A percentile compares a stretch with the other conserved stretches of the same genome.
phyloP scores from a whole-genome alignment of 148 eudicot genomes.

The Camellia japonica region DNA sequence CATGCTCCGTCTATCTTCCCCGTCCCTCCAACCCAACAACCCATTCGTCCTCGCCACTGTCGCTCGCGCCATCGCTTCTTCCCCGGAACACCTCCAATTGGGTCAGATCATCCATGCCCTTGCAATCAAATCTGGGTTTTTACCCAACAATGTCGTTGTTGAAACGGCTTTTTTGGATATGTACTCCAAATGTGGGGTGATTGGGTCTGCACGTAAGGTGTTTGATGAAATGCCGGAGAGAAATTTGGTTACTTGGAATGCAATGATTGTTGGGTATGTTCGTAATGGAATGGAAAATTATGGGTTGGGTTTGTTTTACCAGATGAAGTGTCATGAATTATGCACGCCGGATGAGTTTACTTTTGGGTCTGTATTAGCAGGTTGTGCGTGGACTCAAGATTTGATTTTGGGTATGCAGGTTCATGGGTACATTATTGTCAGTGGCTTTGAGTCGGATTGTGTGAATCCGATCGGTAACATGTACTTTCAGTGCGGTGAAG shows the following conservation, averaged over 20 bases:
- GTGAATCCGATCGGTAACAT: slow-evolving; percentile 22
- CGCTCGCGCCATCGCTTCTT: slow-evolving; percentile 29
- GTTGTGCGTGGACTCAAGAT: slow-evolving; percentile 21
- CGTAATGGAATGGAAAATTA: slow-evolving; percentile 20
- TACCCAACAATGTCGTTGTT: slow-evolving; percentile 24
- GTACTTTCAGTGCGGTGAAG: slow-evolving; percentile 32
- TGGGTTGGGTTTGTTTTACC: slow-evolving; percentile 28
- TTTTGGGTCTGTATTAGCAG: slow-evolving; percentile 24
- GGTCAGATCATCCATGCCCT: slow-evolving; percentile 26
- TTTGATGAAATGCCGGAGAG: slow-evolving; percentile 35
- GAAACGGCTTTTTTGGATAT: slow-evolving; percentile 36
- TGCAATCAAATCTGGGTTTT: slow-evolving; percentile 20
- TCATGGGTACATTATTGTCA: slow-evolving; percentile 27
- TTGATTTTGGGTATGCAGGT: slow-evolving; percentile 28
- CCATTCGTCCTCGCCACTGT: slow-evolving; percentile 22
- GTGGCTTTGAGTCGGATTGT: slow-evolving; percentile 25
- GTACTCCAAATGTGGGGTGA: slow-evolving; percentile 29
- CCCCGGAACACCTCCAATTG: slow-evolving; percentile 13
- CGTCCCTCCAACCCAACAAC: slow-evolving; percentile 21
- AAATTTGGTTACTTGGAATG: slow-evolving; percentile 41
- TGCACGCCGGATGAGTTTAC: slow-evolving; percentile 26
- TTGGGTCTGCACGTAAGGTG: slow-evolving; percentile 24
- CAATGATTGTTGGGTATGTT: slow-evolving; percentile 34
- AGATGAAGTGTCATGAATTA: slow-evolving; percentile 29
- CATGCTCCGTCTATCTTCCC: slow-evolving; percentile 18